phyloP scores from a whole-genome alignment of 179 eudicot genomes.

The Beta macrorhiza region DNA sequence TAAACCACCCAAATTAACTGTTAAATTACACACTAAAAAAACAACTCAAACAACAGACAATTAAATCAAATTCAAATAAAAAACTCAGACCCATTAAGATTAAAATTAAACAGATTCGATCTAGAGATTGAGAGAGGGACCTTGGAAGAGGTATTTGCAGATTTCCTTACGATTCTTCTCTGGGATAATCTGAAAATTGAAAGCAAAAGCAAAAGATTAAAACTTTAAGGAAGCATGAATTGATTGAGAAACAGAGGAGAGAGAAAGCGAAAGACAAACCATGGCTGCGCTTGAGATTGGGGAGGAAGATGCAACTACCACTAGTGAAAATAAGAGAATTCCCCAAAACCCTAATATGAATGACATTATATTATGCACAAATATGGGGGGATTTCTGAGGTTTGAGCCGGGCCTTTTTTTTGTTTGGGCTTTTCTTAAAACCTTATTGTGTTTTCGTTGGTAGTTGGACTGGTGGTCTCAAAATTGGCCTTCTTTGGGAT shows the following conservation, averaged over 20 bases:
- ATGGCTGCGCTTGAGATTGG: conserved; percentile 13
- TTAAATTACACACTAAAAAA: too few relatives aligned
- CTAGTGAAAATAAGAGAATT: not conserved
- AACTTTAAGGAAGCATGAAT: not conserved
- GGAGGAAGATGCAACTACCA: not conserved
- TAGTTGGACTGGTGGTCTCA: too few relatives aligned
- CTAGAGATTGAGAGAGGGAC: conserved; percentile 21
- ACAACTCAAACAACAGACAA: too few relatives aligned
- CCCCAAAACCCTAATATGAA: not conserved
- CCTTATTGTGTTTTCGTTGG: not conserved
- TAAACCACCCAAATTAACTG: not conserved
- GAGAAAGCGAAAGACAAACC: not conserved
- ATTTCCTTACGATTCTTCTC: conserved; percentile 94
- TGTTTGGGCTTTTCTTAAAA: too few relatives aligned
- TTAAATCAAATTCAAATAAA: not conserved
- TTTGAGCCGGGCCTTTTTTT: not conserved
- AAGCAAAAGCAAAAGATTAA: not conserved
- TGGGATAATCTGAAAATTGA: conserved; percentile 63
- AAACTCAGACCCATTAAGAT: too few relatives aligned
- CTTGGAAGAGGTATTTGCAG: conserved; percentile 90
- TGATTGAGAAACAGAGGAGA: not conserved
- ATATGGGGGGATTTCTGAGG: not conserved
- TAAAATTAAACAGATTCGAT: not conserved
- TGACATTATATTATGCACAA: not conserved
- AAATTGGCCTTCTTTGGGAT: too few relatives aligned